Conservation (phyloP, 306 rosid genomes). For the Quercus robur region DNA sequence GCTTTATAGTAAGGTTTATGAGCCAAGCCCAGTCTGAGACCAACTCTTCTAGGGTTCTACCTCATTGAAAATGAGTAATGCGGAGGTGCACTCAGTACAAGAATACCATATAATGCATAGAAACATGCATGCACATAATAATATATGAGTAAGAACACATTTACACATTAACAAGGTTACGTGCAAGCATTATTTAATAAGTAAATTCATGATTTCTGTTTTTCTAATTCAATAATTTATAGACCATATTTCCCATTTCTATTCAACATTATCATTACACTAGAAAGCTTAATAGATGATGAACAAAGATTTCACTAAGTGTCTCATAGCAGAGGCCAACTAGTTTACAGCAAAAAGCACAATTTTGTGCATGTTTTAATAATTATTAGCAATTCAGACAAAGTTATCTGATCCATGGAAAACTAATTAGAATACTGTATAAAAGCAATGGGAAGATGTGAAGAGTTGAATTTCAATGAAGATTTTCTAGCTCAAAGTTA, state of each 20-base stretch:
- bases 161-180: neutral
- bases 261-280: neutral
- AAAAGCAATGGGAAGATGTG: conserved; percentile 13
- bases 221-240: neutral
- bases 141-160: neutral
- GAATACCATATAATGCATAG: neutral
- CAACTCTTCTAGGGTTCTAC: neutral
- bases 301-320: neutral
- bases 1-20: neutral
- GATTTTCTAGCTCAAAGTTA: conserved; percentile 14
- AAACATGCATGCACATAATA: neutral
- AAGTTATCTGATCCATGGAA: conserved; percentile 11
- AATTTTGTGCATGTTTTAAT: neutral
- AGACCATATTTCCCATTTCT: neutral
- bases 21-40: neutral
- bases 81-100: neutral
- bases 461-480: conserved; percentile 6
- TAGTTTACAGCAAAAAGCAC: neutral
- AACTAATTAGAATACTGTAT: conserved; percentile 1
- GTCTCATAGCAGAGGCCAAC: neutral
- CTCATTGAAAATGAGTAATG: neutral
- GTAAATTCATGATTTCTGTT: neutral
- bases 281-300: neutral
- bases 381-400: conserved; percentile 10
- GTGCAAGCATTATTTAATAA: neutral